phyloP scores from a whole-genome alignment of 177 flowering plant genomes.

The Vitis hybrid region DNA sequence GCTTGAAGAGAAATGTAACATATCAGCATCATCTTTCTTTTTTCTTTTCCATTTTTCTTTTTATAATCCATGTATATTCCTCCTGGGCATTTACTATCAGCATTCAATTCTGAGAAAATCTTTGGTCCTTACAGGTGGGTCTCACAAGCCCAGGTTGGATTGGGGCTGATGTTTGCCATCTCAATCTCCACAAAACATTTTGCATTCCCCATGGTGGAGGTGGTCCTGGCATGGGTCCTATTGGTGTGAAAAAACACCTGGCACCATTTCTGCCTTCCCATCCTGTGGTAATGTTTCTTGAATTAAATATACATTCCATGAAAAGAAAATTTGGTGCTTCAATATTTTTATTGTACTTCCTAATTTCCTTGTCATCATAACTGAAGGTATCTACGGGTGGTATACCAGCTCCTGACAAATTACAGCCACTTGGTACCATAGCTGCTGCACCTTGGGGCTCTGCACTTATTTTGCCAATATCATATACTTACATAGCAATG shows the following conservation, averaged over 20 bases:
- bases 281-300: conserved; percentile 76
- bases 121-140: conserved; percentile 67
- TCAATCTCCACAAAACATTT: conserved; percentile 97
- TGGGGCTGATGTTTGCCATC: conserved; percentile 99
- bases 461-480: conserved; percentile 92
- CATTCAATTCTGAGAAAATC: conserved; percentile 1
- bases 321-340: neutral
- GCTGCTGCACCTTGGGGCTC: conserved; percentile 99
- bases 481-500: conserved; percentile 96
- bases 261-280: conserved; percentile 98
- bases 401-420: conserved; percentile 75
- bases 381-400: conserved; percentile 89
- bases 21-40: neutral
- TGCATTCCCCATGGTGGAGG: conserved; percentile 99
- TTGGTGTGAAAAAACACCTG: conserved; percentile 98
- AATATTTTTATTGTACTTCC: neutral
- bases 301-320: neutral
- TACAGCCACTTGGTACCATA: conserved; percentile 83
- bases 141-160: conserved; percentile 96
- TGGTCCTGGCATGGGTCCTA: conserved; percentile 99
- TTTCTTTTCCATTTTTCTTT: neutral
- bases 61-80: too few species aligned
- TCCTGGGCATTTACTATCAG: neutral
- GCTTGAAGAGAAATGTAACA: neutral
- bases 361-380: conserved; percentile 13